A percentile compares a stretch with the other conserved stretches of the same genome.
Conservation (phyloP, 1,284 basidiomycete species). For the Gastroboletus turbinatus region DNA sequence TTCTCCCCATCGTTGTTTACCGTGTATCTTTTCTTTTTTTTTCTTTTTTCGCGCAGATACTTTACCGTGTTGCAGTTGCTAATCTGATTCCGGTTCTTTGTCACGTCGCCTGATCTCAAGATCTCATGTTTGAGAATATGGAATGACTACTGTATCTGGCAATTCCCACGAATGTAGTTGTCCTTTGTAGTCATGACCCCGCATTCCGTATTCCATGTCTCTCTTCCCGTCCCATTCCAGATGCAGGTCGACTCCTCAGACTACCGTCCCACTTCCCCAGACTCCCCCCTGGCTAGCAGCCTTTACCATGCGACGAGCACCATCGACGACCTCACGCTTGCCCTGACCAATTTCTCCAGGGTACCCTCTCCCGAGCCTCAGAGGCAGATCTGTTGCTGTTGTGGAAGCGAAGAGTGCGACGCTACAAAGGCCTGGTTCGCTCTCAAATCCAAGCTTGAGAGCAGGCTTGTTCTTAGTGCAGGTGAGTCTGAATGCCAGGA, state of each 20-base stretch:
- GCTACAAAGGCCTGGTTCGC: conserved; percentile 62
- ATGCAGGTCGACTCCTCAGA: conserved; percentile 24
- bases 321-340: conserved; percentile 75
- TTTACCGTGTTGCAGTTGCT: conserved; percentile 11
- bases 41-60: conserved; percentile 12
- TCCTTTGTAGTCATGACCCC: conserved; percentile 5
- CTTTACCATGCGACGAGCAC: conserved; percentile 61
- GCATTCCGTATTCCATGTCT: not conserved
- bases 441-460: conserved; percentile 69
- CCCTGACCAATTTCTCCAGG: conserved; percentile 68
- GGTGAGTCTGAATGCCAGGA: conserved; percentile 49
- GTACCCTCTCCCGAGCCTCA: conserved; percentile 65
- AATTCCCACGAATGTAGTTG: conserved; percentile 23
- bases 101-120: not conserved
- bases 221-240: not conserved
- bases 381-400: conserved; percentile 58
- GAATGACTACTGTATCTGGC: conserved; percentile 11
- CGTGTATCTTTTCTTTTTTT: conserved; percentile 10
- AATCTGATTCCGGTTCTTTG: not conserved
- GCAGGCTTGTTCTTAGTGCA: conserved; percentile 77
- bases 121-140: not conserved
- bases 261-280: conserved; percentile 45
- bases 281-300: conserved; percentile 55
- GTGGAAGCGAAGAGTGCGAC: conserved; percentile 63
- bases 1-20: not conserved